These are phyloP conservation scores for Carallia pectinifolia DNA, from an alignment of 345 rosid genomes.

Conservation along the genomic window DNA sequence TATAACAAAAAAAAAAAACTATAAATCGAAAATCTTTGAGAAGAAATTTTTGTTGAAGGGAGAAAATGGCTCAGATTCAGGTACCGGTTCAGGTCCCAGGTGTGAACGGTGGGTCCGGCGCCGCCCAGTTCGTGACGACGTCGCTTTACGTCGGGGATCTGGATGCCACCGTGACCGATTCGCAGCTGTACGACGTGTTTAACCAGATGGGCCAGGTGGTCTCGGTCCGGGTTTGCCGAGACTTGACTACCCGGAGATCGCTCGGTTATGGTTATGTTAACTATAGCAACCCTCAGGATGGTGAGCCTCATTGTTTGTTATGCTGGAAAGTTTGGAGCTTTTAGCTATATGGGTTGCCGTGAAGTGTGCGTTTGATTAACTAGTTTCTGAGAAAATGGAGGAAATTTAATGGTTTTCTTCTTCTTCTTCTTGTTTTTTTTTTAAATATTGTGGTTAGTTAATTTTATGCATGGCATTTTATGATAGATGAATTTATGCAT, in stretches of 20 bases:
- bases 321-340: not conserved
- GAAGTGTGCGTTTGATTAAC: not conserved
- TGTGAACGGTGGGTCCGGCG: constrained; percentile 40
- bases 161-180: constrained; percentile 68
- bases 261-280: constrained; percentile 93
- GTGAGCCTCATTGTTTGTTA: constrained; percentile 28
- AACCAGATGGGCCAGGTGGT: constrained; percentile 79
- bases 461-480: not conserved
- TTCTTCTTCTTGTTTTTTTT: too few species aligned
- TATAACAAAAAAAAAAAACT: constrained; percentile 9
- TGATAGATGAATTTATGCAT: not conserved
- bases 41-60: not conserved
- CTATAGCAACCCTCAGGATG: constrained; percentile 69
- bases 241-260: constrained; percentile 68
- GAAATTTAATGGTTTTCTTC: not conserved
- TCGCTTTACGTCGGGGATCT: constrained; percentile 96
- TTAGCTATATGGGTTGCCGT: not conserved
- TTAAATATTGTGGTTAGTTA: not conserved
- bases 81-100: constrained; percentile 52
- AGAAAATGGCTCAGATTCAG: constrained; percentile 70
- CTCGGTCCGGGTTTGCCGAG: constrained; percentile 80
- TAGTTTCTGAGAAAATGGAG: not conserved
- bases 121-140: constrained; percentile 55
- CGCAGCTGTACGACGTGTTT: constrained; percentile 82
- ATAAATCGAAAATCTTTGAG: not conserved